Percentiles rank a stretch among this genome's conserved stretches.
Evolutionary conservation across 106 monocot species (phyloP).

Genomic region (Xerophyta viscosa): DNA sequence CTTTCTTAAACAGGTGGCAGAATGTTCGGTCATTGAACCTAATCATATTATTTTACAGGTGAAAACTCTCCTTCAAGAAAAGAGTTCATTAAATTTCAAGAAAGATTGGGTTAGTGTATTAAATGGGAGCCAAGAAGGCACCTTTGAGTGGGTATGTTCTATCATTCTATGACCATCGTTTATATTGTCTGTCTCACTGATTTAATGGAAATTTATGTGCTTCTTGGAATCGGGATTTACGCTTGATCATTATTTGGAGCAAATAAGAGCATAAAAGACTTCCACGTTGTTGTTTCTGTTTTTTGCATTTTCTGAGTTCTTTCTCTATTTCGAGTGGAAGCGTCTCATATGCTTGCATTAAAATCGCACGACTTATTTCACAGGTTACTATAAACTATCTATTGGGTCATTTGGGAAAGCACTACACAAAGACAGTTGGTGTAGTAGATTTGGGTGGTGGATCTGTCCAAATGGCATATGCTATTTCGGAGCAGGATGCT

Average conservation of each 20-base stretch:
- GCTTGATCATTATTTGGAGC: too few species aligned
- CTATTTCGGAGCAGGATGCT: constrained; percentile 66
- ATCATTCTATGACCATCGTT: constrained; percentile 1
- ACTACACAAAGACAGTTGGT: constrained; percentile 50
- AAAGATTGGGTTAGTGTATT: constrained; percentile 80
- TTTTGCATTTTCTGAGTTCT: too few species aligned
- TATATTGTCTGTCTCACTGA: too few species aligned
- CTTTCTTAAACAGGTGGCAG: background rate
- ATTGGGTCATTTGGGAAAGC: constrained; percentile 47
- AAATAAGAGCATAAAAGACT: too few species aligned
- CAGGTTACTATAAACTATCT: constrained; percentile 78
- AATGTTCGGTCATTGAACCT: background rate
- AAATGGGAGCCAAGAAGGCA: constrained; percentile 87
- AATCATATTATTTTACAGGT: constrained; percentile 32
- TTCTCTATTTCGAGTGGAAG: too few species aligned
- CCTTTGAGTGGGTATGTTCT: constrained; percentile 80
- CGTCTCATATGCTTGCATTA: too few species aligned
- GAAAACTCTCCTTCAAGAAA: constrained; percentile 57
- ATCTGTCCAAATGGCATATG: constrained; percentile 82
- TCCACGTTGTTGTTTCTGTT: too few species aligned
- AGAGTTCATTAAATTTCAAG: constrained; percentile 64
- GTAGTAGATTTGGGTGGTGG: constrained; percentile 76
- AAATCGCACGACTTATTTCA: too few species aligned
- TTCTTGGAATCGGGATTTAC: too few species aligned
- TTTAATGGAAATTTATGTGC: too few species aligned